A percentile compares a stretch with the other conserved stretches of the same genome.
phyloP scores from a whole-genome alignment of 2,329 filamentous ascomycete species.

The Talaromyces sp. region DNA sequence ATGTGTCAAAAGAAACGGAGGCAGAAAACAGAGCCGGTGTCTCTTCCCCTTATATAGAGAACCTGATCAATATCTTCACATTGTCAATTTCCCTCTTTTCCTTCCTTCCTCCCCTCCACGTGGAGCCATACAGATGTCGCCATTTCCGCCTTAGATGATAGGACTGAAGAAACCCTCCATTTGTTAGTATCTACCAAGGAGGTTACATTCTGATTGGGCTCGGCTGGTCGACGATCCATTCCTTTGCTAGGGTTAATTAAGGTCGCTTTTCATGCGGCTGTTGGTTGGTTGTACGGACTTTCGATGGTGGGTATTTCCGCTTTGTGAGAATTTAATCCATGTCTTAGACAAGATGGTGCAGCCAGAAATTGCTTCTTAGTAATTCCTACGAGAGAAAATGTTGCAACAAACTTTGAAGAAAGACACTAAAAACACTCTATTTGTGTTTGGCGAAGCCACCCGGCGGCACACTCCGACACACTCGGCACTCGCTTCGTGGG shows the following conservation, averaged over 20 bases:
- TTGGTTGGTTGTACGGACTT: background rate
- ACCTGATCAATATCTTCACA: background rate
- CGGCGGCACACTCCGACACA: background rate
- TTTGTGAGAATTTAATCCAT: background rate
- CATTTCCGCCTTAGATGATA: background rate
- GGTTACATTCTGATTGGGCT: constrained; percentile 1
- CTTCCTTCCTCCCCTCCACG: background rate
- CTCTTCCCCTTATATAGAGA: background rate
- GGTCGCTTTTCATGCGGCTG: background rate
- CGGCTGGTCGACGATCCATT: background rate
- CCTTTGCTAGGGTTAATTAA: background rate
- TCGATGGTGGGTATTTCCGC: background rate
- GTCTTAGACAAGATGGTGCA: background rate
- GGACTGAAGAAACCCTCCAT: background rate
- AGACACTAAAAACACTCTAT: background rate
- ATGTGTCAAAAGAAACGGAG: background rate
- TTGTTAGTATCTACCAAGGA: background rate
- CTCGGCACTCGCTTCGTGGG: background rate
- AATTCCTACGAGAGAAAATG: background rate
- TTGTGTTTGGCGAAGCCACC: background rate
- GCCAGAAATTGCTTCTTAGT: background rate
- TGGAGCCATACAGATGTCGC: background rate
- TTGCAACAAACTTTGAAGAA: background rate
- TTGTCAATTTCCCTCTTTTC: background rate
- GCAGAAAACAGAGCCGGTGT: background rate